Base-by-base conservation (phyloP, 75 land plant species). In the Larix kaempferi region DNA sequence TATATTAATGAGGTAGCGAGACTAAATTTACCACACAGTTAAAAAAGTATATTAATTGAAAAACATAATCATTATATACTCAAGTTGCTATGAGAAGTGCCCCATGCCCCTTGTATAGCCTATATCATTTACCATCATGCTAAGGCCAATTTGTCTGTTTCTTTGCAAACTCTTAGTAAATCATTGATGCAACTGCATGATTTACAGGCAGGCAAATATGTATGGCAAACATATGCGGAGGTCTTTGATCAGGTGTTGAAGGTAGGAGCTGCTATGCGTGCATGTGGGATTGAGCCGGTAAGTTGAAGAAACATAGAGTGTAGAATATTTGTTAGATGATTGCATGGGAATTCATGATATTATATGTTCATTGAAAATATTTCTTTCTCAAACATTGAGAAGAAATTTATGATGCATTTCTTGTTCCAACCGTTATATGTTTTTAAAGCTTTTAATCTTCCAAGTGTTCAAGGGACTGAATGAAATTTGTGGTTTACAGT, bases 221-320 rank as follows among this genome's bases (percentile, higher is more conserved):
- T 82, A 29, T 97, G 99, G 99, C 91, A 88, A 81, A 91, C 94
- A 2, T 98, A 95, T 78, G 82, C 82, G 76, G 85, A 95, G 74
- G 94, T 93, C 17, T 98, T 90, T 80, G 89, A 90, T 58, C 85
- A 90, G 33, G 94, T 91, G 33, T 76, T 95, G 33, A 33, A 73
- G 12, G 82, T 95, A 82, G 96, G 98, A 55, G 91, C 96, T 78
- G 99, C 99, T 17, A 85, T 98, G 81, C 77, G 88, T 19, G 84
- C 84, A 26, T 71, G 84, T 71, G 99, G 98, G 33, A 88, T 88
- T 55, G 57, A 89, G 71, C 92, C 95, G 58, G 99, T 96, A 84
- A 84, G 93, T 35, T 75, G 56, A 71, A 35, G 41, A 35, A 17
- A 33, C 26, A 15, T 61, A 25, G 74, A 25, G 74, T 10, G 15